phyloP scores from a whole-genome alignment of 257 asterid species.

The Anisodus tanguticus region DNA sequence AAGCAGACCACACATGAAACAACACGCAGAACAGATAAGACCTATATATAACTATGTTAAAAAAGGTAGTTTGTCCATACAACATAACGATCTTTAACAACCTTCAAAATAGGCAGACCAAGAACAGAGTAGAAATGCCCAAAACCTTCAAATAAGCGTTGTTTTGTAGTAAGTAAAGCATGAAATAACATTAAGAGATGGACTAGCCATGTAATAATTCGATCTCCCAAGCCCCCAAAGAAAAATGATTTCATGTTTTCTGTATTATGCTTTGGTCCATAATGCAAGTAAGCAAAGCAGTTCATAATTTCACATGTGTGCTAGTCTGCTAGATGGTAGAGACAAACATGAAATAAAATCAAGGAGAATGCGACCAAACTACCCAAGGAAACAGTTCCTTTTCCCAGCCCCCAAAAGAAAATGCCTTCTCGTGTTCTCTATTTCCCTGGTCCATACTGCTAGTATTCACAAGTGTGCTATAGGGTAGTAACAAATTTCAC shows the following conservation, averaged over 20 bases:
- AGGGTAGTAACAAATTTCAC: background rate
- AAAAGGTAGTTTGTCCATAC: background rate
- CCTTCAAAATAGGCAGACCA: conserved; percentile 18
- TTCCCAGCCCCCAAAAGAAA: background rate
- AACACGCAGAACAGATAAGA: conserved; percentile 36
- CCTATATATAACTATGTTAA: background rate
- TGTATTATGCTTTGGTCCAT: conserved; percentile 13
- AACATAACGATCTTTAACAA: background rate
- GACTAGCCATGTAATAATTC: conserved; percentile 1
- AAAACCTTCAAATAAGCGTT: conserved; percentile 22
- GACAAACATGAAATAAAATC: conserved; percentile 1
- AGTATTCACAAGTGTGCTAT: background rate
- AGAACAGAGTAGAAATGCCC: background rate
- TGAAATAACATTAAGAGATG: conserved; percentile 17
- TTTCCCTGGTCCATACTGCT: conserved; percentile 7
- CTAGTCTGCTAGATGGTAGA: background rate
- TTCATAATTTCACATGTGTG: background rate
- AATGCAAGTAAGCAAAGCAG: conserved; percentile 10
- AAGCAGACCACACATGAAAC: conserved; percentile 34
- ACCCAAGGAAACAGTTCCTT: background rate
- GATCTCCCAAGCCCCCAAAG: background rate
- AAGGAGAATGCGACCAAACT: conserved; percentile 12
- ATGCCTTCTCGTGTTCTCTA: conserved; percentile 11
- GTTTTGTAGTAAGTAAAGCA: background rate
- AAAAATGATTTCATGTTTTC: background rate